phyloP scores from a whole-genome alignment of 768 basidiomycete species.

The Tricholoma hemisulphureum region DNA sequence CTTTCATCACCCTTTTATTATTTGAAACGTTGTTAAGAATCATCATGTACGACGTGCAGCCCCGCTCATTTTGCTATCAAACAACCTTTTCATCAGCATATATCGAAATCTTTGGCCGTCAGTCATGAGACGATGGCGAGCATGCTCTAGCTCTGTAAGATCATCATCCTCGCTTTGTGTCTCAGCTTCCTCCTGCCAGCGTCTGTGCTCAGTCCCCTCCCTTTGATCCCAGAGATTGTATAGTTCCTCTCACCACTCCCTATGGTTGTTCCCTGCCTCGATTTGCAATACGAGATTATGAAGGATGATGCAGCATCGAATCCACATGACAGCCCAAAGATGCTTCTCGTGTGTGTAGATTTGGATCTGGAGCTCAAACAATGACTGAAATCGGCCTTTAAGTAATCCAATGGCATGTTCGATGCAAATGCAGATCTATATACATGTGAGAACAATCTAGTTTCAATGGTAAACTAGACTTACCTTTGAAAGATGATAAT shows the following conservation, averaged over 20 bases:
- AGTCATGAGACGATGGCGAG: not conserved
- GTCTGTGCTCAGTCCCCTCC: not conserved
- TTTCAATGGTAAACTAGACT: not conserved
- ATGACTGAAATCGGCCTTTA: slow-evolving; percentile 26
- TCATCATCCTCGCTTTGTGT: not conserved
- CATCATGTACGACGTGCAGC: not conserved
- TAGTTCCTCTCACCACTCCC: not conserved
- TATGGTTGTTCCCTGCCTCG: not conserved
- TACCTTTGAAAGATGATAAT: slow-evolving; percentile 15
- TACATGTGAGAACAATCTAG: not conserved
- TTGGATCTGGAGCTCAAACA: slow-evolving; percentile 16
- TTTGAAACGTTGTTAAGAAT: too few species aligned
- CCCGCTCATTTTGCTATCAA: not conserved
- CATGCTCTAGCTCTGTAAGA: not conserved
- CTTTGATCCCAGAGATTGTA: not conserved
- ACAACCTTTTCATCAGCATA: not conserved
- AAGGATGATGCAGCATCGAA: slow-evolving; percentile 17
- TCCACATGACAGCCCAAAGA: slow-evolving; percentile 15
- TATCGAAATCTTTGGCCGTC: not conserved
- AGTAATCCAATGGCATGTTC: slow-evolving; percentile 28
- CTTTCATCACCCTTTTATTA: too few species aligned
- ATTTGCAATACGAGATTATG: slow-evolving; percentile 14
- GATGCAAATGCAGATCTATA: slow-evolving; percentile 9
- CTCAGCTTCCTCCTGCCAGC: not conserved
- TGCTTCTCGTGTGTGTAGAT: slow-evolving; percentile 14